Evolutionary conservation across 2,329 filamentous ascomycete species (phyloP), one percentile per base, ranked within the genome.

Genomic region (Allantophomopsis cytisporea): DNA sequence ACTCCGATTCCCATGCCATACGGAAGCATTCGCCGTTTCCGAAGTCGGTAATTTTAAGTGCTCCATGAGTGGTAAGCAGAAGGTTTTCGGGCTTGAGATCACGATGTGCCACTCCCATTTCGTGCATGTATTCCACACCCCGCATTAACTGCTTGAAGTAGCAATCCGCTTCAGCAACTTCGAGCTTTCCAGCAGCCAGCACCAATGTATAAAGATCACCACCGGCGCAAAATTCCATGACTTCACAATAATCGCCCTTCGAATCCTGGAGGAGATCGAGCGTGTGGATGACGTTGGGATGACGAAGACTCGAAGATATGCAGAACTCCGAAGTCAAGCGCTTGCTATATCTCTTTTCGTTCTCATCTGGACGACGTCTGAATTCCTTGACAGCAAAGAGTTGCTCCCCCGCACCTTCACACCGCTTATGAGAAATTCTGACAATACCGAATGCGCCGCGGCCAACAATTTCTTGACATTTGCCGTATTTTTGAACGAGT

Each of bases 91-190:
- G 91, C 61, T 98, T 98, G 35, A 98, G 65, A 54, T 98, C 91
- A 45, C 91, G 83, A 59, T 98, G 91, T 11, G 91, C 89, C 18
- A 98, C 91, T 41, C 91, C 91, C 91, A 96, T 98, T 57, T 96
- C 89, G 62, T 98, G 91, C 67, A 98, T 87, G 60, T 98, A 98
- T 61, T 96, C 89, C 39, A 98, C 91, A 45, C 91, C 91, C 41
- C 91, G 84, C 89, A 98, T 96, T 61, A 96, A 79, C 61, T 98
- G 91, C 64, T 96, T 94, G 70, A 98, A 98, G 60, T 91, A 93
- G 63, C 91, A 98, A 59, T 98, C 91, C 43, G 91, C 89, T 61
- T 98, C 91, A 44, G 77, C 69, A 21, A 93, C 85, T 58, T 91
- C 88, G 15, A 98, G 77, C 60, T 94, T 94, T 43, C 85, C 85